Conservation (phyloP, 352 stramenopile genomes). For the Blastocystis sp. region DNA sequence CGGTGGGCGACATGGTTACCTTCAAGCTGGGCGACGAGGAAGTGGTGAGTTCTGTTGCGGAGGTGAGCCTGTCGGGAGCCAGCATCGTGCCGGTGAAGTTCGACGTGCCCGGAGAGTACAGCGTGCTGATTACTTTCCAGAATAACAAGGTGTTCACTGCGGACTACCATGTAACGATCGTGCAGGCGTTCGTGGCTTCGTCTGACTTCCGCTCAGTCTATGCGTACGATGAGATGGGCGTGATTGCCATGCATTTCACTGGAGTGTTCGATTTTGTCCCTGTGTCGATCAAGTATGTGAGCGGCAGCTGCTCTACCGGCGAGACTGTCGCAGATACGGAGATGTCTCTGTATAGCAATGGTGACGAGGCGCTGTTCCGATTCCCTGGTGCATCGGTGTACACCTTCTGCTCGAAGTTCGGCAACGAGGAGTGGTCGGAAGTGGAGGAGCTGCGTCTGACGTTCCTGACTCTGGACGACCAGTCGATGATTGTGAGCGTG, state of each 20-base stretch:
- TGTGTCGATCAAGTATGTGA: constrained; percentile 44
- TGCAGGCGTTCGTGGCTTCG: neutral
- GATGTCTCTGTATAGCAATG: neutral
- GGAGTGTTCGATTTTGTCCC: constrained; percentile 27
- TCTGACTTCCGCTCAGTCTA: neutral
- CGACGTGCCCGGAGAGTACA: neutral
- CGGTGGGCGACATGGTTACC: neutral
- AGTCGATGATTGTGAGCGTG: neutral
- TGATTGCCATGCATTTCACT: neutral
- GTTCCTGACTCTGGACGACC: constrained; percentile 13
- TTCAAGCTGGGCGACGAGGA: neutral
- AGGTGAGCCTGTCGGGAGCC: neutral
- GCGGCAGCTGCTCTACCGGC: neutral
- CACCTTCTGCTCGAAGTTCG: constrained; percentile 32
- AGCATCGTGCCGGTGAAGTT: neutral
- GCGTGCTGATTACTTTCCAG: constrained; percentile 1
- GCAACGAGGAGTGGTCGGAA: constrained; percentile 1
- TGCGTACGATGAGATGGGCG: neutral
- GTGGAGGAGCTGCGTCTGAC: neutral
- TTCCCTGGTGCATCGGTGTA: constrained; percentile 29
- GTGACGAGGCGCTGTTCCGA: neutral
- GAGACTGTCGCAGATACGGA: neutral
- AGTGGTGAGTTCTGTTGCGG: neutral
- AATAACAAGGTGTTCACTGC: neutral
- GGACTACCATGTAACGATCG: neutral